phyloP scores from a whole-genome alignment of 345 rosid genomes.

The Euphorbia peplus region DNA sequence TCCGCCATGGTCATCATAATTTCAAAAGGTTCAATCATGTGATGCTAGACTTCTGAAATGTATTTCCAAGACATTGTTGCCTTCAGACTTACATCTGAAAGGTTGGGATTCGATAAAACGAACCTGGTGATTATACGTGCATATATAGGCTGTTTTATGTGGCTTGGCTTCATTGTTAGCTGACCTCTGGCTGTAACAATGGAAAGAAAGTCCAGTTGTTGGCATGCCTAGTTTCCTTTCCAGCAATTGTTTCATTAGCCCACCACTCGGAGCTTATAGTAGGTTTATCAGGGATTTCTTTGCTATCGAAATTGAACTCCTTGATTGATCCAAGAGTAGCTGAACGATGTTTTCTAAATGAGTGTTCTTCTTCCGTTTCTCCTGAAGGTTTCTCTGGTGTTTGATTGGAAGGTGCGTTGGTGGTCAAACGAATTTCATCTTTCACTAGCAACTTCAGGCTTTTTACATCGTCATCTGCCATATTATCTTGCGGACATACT shows the following conservation, averaged over 20 bases:
- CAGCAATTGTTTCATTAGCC: constrained; percentile 76
- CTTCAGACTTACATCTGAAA: constrained; percentile 25
- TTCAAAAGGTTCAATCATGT: constrained; percentile 15
- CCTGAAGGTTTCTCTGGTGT: constrained; percentile 30
- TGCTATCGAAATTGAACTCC: constrained; percentile 84
- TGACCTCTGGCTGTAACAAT: constrained; percentile 65
- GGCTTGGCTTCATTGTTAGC: constrained; percentile 36
- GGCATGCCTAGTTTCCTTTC: constrained; percentile 51
- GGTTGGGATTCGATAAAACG: constrained; percentile 16
- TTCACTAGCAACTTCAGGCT: constrained; percentile 17
- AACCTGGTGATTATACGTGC: not conserved
- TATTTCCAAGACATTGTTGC: constrained; percentile 9
- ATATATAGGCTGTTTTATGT: not conserved
- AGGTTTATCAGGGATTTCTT: constrained; percentile 47
- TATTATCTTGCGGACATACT: constrained; percentile 31
- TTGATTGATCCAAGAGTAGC: constrained; percentile 68
- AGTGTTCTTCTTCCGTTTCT: constrained; percentile 47
- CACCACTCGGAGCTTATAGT: constrained; percentile 71
- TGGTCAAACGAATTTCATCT: constrained; percentile 20
- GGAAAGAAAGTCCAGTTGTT: constrained; percentile 88
- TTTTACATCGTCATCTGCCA: constrained; percentile 18
- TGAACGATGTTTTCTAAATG: constrained; percentile 50
- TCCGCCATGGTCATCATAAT: constrained; percentile 10
- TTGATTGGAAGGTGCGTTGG: constrained; percentile 30
- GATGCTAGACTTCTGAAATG: constrained; percentile 18